Percentiles rank a stretch among this genome's conserved stretches.
These are phyloP conservation scores for Annulohypoxylon truncatum DNA, from an alignment of 2,329 filamentous ascomycete genomes.

Conservation along the genomic window DNA sequence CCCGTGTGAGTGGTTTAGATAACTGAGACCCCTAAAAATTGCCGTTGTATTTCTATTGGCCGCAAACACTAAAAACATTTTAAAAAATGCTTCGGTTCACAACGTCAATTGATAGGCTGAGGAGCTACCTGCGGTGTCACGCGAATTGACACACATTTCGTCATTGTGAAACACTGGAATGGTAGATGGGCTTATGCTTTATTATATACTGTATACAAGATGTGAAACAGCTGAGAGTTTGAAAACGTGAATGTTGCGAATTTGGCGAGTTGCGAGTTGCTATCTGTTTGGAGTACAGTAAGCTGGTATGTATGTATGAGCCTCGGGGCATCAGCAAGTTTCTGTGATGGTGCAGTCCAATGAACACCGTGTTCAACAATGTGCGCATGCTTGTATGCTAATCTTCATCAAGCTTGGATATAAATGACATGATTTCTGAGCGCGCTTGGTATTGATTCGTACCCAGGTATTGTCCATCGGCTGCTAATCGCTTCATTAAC, in stretches of 20 bases:
- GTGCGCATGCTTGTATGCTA: neutral
- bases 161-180: constrained; percentile 34
- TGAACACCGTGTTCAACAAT: constrained; percentile 8
- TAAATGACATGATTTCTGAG: neutral
- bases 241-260: neutral
- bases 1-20: constrained; percentile 2
- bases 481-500: neutral
- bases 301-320: constrained; percentile 14
- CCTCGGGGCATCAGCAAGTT: neutral
- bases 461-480: neutral
- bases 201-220: constrained; percentile 11
- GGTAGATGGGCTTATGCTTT: constrained; percentile 10
- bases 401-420: constrained; percentile 3
- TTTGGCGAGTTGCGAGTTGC: neutral
- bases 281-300: constrained; percentile 13
- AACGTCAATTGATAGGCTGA: constrained; percentile 28
- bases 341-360: constrained; percentile 9
- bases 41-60: constrained; percentile 20
- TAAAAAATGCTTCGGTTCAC: constrained; percentile 27
- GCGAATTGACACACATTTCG: constrained; percentile 33
- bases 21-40: constrained; percentile 21
- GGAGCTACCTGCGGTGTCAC: constrained; percentile 25
- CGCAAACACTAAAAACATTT: neutral
- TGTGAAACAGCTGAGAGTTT: constrained; percentile 24
- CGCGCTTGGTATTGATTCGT: constrained; percentile 1